A percentile compares a stretch with the other conserved stretches of the same genome.
Conservation (phyloP, 768 basidiomycete species). For the Ramaria sp. region DNA sequence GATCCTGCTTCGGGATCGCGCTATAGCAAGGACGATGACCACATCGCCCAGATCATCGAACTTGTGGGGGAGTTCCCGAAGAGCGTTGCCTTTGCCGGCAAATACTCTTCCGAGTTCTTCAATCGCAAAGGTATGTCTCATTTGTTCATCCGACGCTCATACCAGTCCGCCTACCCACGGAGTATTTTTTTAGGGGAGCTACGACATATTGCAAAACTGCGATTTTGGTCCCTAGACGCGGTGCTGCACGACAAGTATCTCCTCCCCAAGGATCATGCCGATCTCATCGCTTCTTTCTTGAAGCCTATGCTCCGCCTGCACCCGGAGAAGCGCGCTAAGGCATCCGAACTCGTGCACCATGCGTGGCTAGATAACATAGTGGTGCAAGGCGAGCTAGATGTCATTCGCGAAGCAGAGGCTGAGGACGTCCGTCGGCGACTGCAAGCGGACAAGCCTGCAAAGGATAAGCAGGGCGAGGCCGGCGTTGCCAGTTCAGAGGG, state of each 20-base stretch:
- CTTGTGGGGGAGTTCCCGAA: conserved; percentile 85
- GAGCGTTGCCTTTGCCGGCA: conserved; percentile 75
- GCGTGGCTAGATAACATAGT: conserved; percentile 77
- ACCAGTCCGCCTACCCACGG: too few species aligned
- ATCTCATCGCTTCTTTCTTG: conserved; percentile 70
- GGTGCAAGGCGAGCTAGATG: conserved; percentile 85
- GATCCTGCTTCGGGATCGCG: conserved; percentile 92
- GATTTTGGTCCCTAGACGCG: conserved; percentile 78
- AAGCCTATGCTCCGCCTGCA: conserved; percentile 84
- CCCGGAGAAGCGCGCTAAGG: conserved; percentile 82
- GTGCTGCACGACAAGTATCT: conserved; percentile 94
- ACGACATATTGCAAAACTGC: conserved; percentile 86
- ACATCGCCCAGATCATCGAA: conserved; percentile 97
- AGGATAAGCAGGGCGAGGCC: conserved; percentile 40
- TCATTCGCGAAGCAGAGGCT: conserved; percentile 55
- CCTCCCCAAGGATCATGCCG: conserved; percentile 75
- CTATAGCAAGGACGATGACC: conserved; percentile 94
- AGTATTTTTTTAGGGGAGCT: conserved; percentile 59
- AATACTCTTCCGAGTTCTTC: conserved; percentile 92
- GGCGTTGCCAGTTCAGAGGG: conserved; percentile 71
- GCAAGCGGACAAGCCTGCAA: neutral
- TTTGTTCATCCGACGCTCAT: too few species aligned
- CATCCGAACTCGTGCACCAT: conserved; percentile 77
- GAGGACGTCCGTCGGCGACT: conserved; percentile 24
- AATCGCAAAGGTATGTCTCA: conserved; percentile 69